Evolutionary conservation across 2,329 filamentous ascomycete species (phyloP).

Genomic region (Dendryphion nanum): DNA sequence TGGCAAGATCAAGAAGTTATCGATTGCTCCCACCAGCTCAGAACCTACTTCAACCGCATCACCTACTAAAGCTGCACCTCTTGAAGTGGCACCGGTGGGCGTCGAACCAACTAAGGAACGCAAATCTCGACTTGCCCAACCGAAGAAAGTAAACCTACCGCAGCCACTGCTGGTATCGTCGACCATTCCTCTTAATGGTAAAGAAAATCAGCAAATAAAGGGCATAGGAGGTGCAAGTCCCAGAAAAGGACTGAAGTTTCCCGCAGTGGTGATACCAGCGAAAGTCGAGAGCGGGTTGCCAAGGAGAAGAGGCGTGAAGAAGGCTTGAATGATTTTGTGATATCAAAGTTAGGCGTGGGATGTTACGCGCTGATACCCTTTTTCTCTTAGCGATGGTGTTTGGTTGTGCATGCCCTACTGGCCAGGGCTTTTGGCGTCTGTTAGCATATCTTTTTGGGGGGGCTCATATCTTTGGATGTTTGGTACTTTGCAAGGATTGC

Average conservation of each 20-base stretch:
- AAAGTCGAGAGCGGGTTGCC: conserved; percentile 27
- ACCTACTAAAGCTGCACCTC: conserved; percentile 8
- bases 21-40: conserved; percentile 10
- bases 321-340: too few species aligned
- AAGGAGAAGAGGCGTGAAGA: conserved; percentile 23
- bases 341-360: too few species aligned
- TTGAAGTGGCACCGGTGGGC: conserved; percentile 22
- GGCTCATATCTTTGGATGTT: too few species aligned
- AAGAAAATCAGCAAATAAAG: conserved; percentile 20
- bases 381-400: too few species aligned
- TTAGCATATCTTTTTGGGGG: too few species aligned
- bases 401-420: too few species aligned
- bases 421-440: too few species aligned
- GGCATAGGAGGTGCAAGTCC: conserved; percentile 22
- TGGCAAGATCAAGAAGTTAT: conserved; percentile 22
- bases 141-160: conserved; percentile 34
- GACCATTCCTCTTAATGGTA: conserved; percentile 15
- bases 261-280: conserved; percentile 16
- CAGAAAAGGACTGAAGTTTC: conserved; percentile 28
- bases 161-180: conserved; percentile 10
- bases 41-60: not conserved
- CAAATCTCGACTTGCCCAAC: conserved; percentile 34
- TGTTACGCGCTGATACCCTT: too few species aligned
- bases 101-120: conserved; percentile 21
- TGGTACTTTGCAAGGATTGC: too few species aligned